phyloP scores from a whole-genome alignment of 2,329 filamentous ascomycete genomes.

The Dactylonectria estremocensis region DNA sequence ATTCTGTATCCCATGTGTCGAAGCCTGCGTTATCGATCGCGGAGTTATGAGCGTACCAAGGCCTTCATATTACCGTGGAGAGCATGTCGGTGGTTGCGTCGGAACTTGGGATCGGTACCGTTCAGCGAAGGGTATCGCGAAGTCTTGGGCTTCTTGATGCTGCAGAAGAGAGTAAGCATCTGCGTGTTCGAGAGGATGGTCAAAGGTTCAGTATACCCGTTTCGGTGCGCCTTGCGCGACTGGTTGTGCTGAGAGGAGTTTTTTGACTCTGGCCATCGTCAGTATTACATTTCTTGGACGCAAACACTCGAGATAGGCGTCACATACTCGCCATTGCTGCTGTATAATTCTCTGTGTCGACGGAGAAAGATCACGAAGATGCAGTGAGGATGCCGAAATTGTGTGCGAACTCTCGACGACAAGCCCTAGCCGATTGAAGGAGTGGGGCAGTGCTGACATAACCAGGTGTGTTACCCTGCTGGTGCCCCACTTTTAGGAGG shows the following conservation, averaged over 20 bases:
- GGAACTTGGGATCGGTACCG: constrained; percentile 99
- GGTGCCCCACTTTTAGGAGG: constrained; percentile 23
- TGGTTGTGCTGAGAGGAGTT: constrained; percentile 99
- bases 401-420: constrained; percentile 45
- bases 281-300: constrained; percentile 29
- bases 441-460: constrained; percentile 44
- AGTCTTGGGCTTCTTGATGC: constrained; percentile 99
- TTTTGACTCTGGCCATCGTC: constrained; percentile 86
- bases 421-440: constrained; percentile 48
- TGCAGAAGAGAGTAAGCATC: constrained; percentile 58
- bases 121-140: constrained; percentile 99
- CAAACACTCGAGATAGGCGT: not conserved
- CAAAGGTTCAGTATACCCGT: constrained; percentile 80
- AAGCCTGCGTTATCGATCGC: constrained; percentile 23
- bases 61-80: constrained; percentile 99
- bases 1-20: constrained; percentile 12
- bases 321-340: constrained; percentile 61
- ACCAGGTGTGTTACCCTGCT: not conserved
- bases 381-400: constrained; percentile 48
- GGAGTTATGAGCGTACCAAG: constrained; percentile 75
- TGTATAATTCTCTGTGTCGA: constrained; percentile 49
- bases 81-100: constrained; percentile 99
- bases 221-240: constrained; percentile 98
- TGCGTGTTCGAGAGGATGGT: not conserved
- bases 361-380: constrained; percentile 49